Evolutionary conservation across 805 yeast genomes (phyloP), one percentile per base, ranked within the genome.

Genomic region (Metschnikowia proteae): DNA sequence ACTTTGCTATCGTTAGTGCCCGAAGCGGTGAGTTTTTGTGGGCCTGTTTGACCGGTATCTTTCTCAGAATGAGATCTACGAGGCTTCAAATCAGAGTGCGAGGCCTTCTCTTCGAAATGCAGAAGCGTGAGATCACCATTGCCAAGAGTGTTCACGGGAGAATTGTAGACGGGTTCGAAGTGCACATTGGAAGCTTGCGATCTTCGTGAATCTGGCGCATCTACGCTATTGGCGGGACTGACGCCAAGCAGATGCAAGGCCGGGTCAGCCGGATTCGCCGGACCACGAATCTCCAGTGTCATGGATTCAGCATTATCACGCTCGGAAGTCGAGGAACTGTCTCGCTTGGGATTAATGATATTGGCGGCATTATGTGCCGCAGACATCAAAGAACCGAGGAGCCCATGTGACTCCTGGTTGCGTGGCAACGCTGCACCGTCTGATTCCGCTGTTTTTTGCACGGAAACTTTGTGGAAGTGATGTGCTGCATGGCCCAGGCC

Each of bases 311-410:
- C n/a, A 11, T 22, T 28, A 8, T 31, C 43, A 17, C 22, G 30
- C 30, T 29, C 34, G 1, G 44, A 43, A 26, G 17, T 45, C 45
- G 4, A 22, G 28, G 6, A 48, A 45, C 13, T 33, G n/a, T 41
- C 54, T 29, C 49, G 50, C 38, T 50, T 53, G 22, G 46, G 6
- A 31, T 45, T 46, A 30, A 60, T 59, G 47, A 56, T 57, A 33
- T 59, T 60, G 2, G 76, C 76, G 2, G 79, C 80, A 46, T 65
- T 73, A 50, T 75, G 80, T 4, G 81, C 81, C 9, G 75, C 77
- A 13, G 71, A 66, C 37, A 78, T 50, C 22, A 79, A 57, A 1
- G 80, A 61, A 1, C 78, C 71, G 1, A 79, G 55, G 10, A 79
- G 53, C 2, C 81, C 79, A 41, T 53, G 48, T 23, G 52, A 49